Base-by-base conservation (phyloP, 75 land plant genomes). In the Selaginella tamariscina region DNA sequence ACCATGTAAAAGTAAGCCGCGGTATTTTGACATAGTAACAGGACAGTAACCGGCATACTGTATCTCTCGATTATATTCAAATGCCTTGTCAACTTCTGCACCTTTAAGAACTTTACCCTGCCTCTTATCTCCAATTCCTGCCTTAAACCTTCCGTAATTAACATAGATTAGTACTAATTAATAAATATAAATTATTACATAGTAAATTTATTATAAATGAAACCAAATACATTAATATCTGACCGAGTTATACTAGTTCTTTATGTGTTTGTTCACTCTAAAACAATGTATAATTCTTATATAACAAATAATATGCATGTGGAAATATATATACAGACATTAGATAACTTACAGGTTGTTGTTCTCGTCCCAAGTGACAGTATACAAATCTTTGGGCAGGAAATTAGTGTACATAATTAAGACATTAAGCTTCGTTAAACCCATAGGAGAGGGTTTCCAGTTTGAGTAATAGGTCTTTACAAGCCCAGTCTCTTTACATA, bases 1-100 rank as follows among this genome's bases (percentile, higher is more conserved):
- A 59, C 62, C 62, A n/a, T 59, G 62, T 2, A 59, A n/a, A 59
- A 59, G 62, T 2, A 59, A 23, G 27, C 62, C 62, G 23, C 62
- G 62, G 26, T 59, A 23, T n/a, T 59, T 59, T 59, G 62, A 8
- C 21, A 59, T 8, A 8, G 62, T 59, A 23, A 59, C 62, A 59
- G 62, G 62, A n/a, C 62, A 59, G 21, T 59, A 59, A 8, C 62
- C 62, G 21, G 9, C 26, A 59, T 9, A 23, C 18, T 59, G 27
- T 8, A 59, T 59, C 8, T 59, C 24, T 26, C 23, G 8, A 9
- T 26, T 21, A 23, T 21, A 9, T 59, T 21, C 62, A 23, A 59
- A 27, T 26, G 26, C 26, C 26, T 5, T 21, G 8, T 59, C 62
- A 59, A 23, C 8, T 9, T 59, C 24, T 8, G 8, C 2, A 59